Evolutionary conservation across 495 filamentous ascomycete genomes (phyloP).

Genomic region (Aspergillus leporis): DNA sequence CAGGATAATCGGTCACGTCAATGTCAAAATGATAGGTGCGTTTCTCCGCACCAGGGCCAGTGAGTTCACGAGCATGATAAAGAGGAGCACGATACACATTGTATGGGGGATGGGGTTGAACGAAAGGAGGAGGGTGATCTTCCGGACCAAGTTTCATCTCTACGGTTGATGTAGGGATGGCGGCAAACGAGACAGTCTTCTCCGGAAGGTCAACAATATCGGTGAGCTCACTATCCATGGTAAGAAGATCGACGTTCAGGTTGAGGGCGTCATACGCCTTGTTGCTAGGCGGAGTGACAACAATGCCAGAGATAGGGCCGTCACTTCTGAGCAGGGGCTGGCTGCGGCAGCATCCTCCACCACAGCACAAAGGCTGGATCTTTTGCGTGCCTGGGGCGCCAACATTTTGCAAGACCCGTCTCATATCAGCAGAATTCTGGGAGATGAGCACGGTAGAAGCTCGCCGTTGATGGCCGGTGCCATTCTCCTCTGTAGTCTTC

Average conservation of each 20-base stretch:
- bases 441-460: conserved; percentile 81
- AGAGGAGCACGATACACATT: conserved; percentile 85
- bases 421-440: conserved; percentile 71
- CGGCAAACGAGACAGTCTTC: conserved; percentile 68
- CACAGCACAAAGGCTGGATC: conserved; percentile 74
- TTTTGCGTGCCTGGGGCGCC: conserved; percentile 49
- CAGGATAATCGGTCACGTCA: conserved; percentile 93
- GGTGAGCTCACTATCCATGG: conserved; percentile 65
- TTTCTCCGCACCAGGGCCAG: conserved; percentile 89
- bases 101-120: conserved; percentile 94
- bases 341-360: conserved; percentile 86
- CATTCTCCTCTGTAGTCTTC: conserved; percentile 21
- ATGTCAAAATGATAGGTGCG: conserved; percentile 96
- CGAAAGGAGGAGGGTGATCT: conserved; percentile 78
- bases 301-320: conserved; percentile 55
- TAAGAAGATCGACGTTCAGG: conserved; percentile 74
- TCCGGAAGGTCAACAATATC: conserved; percentile 68
- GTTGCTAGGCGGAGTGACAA: conserved; percentile 71
- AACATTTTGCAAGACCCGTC: conserved; percentile 56
- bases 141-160: conserved; percentile 37
- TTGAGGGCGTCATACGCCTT: conserved; percentile 77
- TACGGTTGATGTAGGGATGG: conserved; percentile 39
- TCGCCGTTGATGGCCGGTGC: conserved; percentile 54
- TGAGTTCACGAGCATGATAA: conserved; percentile 80
- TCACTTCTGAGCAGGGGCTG: conserved; percentile 49